Conservation (phyloP, 2,329 filamentous ascomycete genomes). For the Ceratocystis destructans region DNA sequence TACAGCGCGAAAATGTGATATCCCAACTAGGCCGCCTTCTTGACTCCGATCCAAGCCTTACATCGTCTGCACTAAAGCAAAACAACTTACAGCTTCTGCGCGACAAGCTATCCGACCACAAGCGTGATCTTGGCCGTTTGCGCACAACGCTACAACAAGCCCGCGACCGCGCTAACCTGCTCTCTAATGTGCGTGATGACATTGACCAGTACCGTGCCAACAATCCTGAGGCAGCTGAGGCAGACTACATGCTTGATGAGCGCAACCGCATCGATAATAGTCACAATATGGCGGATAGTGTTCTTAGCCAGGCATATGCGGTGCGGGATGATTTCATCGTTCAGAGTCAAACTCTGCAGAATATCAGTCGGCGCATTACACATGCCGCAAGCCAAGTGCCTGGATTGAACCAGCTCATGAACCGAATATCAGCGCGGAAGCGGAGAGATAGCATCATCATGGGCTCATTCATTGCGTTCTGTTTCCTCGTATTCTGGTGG, state of each 20-base stretch:
- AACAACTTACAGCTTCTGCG: slow-evolving; percentile 87
- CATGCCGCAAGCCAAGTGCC: slow-evolving; percentile 81
- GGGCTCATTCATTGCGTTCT: slow-evolving; percentile 80
- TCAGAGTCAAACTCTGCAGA: slow-evolving; percentile 77
- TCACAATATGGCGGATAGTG: slow-evolving; percentile 75
- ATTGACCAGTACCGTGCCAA: slow-evolving; percentile 76
- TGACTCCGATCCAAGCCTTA: slow-evolving; percentile 78
- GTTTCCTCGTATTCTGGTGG: slow-evolving; percentile 74
- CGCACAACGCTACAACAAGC: slow-evolving; percentile 60
- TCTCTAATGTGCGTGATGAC: slow-evolving; percentile 80
- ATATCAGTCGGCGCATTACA: slow-evolving; percentile 81
- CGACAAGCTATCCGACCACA: slow-evolving; percentile 78
- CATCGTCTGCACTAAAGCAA: slow-evolving; percentile 87
- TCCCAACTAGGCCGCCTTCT: slow-evolving; percentile 74
- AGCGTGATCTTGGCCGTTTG: slow-evolving; percentile 65
- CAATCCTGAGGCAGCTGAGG: slow-evolving; percentile 72
- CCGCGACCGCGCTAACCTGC: slow-evolving; percentile 76
- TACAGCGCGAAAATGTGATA: slow-evolving; percentile 67
- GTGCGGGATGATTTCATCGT: slow-evolving; percentile 82
- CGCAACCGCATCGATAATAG: slow-evolving; percentile 73
- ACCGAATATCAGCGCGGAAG: slow-evolving; percentile 87
- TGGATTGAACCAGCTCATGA: slow-evolving; percentile 82
- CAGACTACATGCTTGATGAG: slow-evolving; percentile 95
- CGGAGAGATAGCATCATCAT: slow-evolving; percentile 89
- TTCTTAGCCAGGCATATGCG: slow-evolving; percentile 89